phyloP scores from a whole-genome alignment of 1,284 basidiomycete genomes.

The Serendipita sp. region DNA sequence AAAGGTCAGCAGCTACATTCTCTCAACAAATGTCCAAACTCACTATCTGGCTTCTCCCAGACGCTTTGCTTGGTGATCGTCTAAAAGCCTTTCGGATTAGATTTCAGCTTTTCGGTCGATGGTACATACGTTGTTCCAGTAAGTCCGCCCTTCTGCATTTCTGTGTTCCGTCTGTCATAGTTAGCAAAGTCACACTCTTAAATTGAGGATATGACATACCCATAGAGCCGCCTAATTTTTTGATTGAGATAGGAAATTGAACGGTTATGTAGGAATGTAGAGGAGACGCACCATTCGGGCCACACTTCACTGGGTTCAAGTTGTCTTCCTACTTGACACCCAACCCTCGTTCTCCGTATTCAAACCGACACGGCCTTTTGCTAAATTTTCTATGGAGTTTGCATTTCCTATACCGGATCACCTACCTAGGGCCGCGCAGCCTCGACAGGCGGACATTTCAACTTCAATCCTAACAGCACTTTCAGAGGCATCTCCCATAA shows the following conservation, averaged over 20 bases:
- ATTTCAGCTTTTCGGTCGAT: not conserved
- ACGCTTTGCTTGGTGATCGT: conserved; percentile 63
- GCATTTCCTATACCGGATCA: conserved; percentile 57
- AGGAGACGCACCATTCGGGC: too few species aligned
- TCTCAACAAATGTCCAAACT: not conserved
- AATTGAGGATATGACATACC: not conserved
- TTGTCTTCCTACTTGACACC: not conserved
- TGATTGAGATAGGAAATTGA: not conserved
- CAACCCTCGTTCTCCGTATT: not conserved
- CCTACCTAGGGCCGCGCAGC: conserved; percentile 38
- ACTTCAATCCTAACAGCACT: conserved; percentile 54
- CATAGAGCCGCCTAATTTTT: not conserved
- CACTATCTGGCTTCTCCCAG: conserved; percentile 79
- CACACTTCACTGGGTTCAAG: not conserved
- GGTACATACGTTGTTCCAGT: conserved; percentile 55
- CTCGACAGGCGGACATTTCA: conserved; percentile 40
- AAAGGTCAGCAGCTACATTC: conserved; percentile 8
- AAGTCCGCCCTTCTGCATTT: conserved; percentile 72
- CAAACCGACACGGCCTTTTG: not conserved
- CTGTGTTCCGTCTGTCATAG: conserved; percentile 23
- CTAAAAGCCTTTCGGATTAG: conserved; percentile 3
- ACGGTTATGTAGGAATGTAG: not conserved
- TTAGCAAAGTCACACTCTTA: not conserved
- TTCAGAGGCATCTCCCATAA: conserved; percentile 40
- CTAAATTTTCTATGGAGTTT: conserved; percentile 29